Evolutionary conservation across 495 filamentous ascomycete species (phyloP).

Genomic region (Xanthoparmelia taractica): DNA sequence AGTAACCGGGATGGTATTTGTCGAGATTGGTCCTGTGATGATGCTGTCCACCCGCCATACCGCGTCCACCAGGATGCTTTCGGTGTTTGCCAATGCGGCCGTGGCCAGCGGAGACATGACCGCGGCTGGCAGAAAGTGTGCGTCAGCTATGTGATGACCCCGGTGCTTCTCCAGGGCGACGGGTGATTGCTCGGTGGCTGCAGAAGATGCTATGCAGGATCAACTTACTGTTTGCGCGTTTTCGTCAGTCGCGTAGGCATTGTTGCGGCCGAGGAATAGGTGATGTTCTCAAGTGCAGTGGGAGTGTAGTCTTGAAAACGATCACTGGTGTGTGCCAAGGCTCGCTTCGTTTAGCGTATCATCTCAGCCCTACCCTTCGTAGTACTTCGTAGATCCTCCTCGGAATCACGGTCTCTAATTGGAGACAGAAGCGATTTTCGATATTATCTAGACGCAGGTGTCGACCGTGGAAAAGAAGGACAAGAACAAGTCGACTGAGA

Average conservation of each 20-base stretch:
- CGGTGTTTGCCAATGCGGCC: constrained; percentile 90
- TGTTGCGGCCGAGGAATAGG: constrained; percentile 24
- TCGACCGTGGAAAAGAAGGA: constrained; percentile 11
- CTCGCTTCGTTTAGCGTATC: constrained; percentile 14
- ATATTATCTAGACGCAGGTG: constrained; percentile 27
- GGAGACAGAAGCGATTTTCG: constrained; percentile 27
- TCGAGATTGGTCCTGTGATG: constrained; percentile 92
- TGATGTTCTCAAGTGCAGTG: constrained; percentile 2
- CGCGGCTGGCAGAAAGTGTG: constrained; percentile 45
- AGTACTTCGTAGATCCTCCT: not conserved
- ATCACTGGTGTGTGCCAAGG: constrained; percentile 14
- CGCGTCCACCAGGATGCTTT: constrained; percentile 89
- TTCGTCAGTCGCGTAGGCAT: constrained; percentile 81
- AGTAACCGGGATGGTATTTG: constrained; percentile 95
- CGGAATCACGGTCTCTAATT: not conserved
- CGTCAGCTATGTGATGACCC: constrained; percentile 4
- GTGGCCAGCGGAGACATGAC: constrained; percentile 89
- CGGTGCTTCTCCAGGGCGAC: constrained; percentile 1
- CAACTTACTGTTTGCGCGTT: constrained; percentile 71
- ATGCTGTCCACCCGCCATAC: constrained; percentile 95
- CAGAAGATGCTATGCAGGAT: constrained; percentile 26
- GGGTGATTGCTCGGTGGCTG: constrained; percentile 25
- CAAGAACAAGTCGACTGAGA: constrained; percentile 23
- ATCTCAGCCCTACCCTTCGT: not conserved
- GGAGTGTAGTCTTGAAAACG: constrained; percentile 2